Conservation (phyloP, 345 rosid species). For the Sapria himalayana region DNA sequence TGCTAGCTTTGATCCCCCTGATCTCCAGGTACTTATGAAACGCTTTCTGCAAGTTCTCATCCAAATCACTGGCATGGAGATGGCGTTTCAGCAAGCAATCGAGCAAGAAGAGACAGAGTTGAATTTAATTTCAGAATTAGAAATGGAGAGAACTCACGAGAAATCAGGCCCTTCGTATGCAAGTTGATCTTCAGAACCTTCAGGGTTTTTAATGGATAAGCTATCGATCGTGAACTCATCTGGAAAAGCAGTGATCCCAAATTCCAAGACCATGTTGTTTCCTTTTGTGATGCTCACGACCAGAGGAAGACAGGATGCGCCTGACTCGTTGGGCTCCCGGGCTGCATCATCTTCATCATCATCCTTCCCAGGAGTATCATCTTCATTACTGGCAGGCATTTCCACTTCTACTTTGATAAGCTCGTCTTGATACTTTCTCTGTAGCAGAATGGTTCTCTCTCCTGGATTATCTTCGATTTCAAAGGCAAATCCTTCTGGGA, state of each 20-base stretch:
- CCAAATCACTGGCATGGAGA: constrained; percentile 30
- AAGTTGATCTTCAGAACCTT: constrained; percentile 20
- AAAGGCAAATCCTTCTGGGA: constrained; percentile 35
- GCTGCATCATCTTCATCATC: constrained; percentile 11
- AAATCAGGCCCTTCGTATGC: constrained; percentile 56
- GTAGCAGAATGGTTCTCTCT: constrained; percentile 25
- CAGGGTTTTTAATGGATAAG: constrained; percentile 21
- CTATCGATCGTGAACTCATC: constrained; percentile 37
- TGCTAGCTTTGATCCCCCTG: constrained; percentile 39
- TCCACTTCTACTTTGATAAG: constrained; percentile 33
- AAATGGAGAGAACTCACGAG: constrained; percentile 16
- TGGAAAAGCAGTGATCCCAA: constrained; percentile 25
- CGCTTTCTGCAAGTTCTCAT: constrained; percentile 47
- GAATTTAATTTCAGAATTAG: neutral
- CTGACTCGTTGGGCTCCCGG: constrained; percentile 4
- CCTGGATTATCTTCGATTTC: constrained; percentile 32
- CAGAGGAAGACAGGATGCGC: constrained; percentile 18
- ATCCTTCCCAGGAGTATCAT: constrained; percentile 7
- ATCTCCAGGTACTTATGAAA: constrained; percentile 38
- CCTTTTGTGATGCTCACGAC: constrained; percentile 28
- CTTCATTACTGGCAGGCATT: constrained; percentile 11
- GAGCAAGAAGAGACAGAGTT: neutral
- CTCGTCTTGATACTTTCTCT: constrained; percentile 25
- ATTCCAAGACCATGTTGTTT: constrained; percentile 22
- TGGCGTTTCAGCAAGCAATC: neutral